Evolutionary conservation across 495 filamentous ascomycete genomes (phyloP), one percentile per base, ranked within the genome.

Genomic region (Penicillium mononematosum): DNA sequence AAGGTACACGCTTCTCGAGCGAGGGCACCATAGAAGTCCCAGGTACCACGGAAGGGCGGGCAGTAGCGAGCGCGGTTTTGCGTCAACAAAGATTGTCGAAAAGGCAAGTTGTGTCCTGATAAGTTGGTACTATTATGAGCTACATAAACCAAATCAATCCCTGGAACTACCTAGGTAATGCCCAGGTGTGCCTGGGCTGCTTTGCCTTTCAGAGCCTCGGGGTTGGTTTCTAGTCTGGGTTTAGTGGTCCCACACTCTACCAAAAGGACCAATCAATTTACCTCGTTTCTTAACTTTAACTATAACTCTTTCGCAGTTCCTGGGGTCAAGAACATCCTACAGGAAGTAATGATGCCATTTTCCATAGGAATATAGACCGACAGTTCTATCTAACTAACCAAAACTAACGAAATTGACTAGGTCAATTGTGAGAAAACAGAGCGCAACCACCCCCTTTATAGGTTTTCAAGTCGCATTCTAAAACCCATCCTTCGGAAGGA

Each of bases 401-500:
- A 14, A 38, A 24, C 29, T 17, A 48, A 48, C 0, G 46, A 48
- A 48, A 32, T 29, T 12, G 29, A 36, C 31, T 25, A 14, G 8
- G n/a, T 31, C 16, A 31, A 50, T 11, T 24, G 31, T 12, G 9
- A n/a, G 12, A 19, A 14, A 50, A 19, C 11, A 39, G n/a, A 17
- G 11, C 47, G 4, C n/a, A 36, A 3, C 1, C 27, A 6, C n/a
- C n/a, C 17, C 14, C 12, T 3, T 10, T 32, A 0, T 29, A 10
- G 16, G 20, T 25, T 50, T 39, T n/a, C 22, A 31, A 34, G 6
- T 5, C 11, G 20, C 4, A 36, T 27, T 8, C 17, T 24, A 44
- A 5, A 53, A 53, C 24, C 50, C 8, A 20, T 55, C 45, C 14
- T 66, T 67, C 2, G 68, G 60, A 4, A 70, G 25, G 44, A 50